These are phyloP conservation scores for Thraustochytrium sp. DNA, from an alignment of 352 stramenopile genomes.

Conservation along the genomic window DNA sequence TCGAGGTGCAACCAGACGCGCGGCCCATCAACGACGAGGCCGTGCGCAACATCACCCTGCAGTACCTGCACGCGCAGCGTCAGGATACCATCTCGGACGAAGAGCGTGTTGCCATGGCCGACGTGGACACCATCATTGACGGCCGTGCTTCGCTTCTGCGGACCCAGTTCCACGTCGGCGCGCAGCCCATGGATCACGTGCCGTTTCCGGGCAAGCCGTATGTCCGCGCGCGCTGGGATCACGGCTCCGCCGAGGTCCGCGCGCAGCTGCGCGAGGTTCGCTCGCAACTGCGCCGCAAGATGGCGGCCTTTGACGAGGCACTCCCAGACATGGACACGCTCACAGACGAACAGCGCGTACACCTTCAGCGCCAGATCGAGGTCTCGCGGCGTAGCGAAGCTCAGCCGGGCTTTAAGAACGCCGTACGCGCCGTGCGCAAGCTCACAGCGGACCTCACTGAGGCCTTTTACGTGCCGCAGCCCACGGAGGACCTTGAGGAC, in stretches of 20 bases:
- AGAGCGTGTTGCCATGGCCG: constrained; percentile 18
- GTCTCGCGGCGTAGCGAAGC: neutral
- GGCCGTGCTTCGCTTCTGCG: neutral
- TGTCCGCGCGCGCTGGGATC: constrained; percentile 13
- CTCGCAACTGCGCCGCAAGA: neutral
- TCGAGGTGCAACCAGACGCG: too few species aligned
- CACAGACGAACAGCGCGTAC: neutral
- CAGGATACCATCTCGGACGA: neutral
- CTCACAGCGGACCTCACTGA: neutral
- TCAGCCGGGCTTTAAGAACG: neutral
- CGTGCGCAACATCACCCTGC: neutral
- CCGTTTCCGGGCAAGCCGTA: constrained; percentile 2
- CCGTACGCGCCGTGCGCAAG: neutral
- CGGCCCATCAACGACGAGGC: neutral
- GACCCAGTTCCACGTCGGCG: neutral
- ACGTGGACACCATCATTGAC: constrained; percentile 25
- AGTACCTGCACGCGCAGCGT: constrained; percentile 9
- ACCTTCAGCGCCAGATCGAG: neutral
- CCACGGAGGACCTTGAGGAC: neutral
- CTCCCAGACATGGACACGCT: neutral
- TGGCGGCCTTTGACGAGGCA: neutral
- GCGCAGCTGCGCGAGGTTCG: neutral
- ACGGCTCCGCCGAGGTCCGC: constrained; percentile 6
- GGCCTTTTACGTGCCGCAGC: neutral
- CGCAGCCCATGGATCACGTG: constrained; percentile 3